phyloP scores from a whole-genome alignment of 768 basidiomycete genomes.

The Tricholoma matsutake region DNA sequence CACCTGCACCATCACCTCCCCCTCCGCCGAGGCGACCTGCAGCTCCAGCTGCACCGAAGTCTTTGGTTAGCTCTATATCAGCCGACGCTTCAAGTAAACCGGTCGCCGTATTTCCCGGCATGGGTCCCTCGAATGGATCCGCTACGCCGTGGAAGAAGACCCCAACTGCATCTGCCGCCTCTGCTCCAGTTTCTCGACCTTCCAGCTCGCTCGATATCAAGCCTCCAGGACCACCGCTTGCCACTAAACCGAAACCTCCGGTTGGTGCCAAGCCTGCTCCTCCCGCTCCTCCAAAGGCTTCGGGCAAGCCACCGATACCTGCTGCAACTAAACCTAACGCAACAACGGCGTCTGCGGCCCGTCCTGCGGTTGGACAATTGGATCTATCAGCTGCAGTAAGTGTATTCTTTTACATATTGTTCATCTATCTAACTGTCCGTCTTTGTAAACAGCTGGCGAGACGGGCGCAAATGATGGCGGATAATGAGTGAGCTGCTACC shows the following conservation, averaged over 20 bases:
- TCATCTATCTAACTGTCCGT: not conserved
- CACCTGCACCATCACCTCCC: slow-evolving; percentile 63
- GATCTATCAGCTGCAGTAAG: slow-evolving; percentile 84
- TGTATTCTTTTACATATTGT: slow-evolving; percentile 14
- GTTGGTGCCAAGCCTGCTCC: slow-evolving; percentile 9
- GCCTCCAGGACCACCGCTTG: slow-evolving; percentile 52
- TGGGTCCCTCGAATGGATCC: slow-evolving; percentile 64
- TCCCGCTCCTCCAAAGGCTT: slow-evolving; percentile 31
- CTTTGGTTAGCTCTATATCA: slow-evolving; percentile 38
- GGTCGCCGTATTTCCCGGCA: slow-evolving; percentile 78
- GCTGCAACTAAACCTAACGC: slow-evolving; percentile 48
- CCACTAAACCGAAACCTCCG: slow-evolving; percentile 43
- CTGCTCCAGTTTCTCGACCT: slow-evolving; percentile 48
- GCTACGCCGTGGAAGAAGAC: slow-evolving; percentile 73
- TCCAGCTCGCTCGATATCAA: slow-evolving; percentile 47
- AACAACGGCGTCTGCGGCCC: slow-evolving; percentile 33
- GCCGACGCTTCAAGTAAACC: slow-evolving; percentile 73
- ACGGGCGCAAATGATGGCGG: slow-evolving; percentile 65
- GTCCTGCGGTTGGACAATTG: slow-evolving; percentile 52
- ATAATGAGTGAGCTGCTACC: slow-evolving; percentile 30
- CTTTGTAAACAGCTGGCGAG: slow-evolving; percentile 57
- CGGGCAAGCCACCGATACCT: slow-evolving; percentile 63
- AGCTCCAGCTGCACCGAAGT: slow-evolving; percentile 33
- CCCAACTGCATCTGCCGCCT: slow-evolving; percentile 30
- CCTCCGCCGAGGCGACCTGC: slow-evolving; percentile 54